Base-by-base conservation (phyloP, 1,139 yeast species). In the Suhomyces atakaporum region DNA sequence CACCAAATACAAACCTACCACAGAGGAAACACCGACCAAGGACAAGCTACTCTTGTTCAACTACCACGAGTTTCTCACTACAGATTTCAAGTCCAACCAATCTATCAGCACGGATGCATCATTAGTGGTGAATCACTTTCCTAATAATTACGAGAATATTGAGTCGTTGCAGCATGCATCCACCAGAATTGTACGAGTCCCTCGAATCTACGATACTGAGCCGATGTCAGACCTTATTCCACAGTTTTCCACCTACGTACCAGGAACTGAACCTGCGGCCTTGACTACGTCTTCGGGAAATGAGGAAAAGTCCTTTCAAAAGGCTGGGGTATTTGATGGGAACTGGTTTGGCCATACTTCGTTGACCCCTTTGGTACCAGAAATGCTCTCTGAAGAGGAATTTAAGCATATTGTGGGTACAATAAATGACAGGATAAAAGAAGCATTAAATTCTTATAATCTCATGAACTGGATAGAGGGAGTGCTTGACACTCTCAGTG, bases 191-290 rank as follows among this genome's bases (percentile, higher is more conserved):
- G 79, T 84, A 2, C 55, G 92, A 34, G 67, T 85, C 3, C 90
- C 90, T 19, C 52, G 90, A 45, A 43, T 67, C 6, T 79, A 63
- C 45, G 49, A 58, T 37, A 53, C 64, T 27, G 18, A 42, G 29
- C 32, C 33, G 2, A 46, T 52, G 38, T 69, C 59, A 25, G 71
- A 68, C 41, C 50, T 68, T 23, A 63, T 69, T 11, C 90, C 92
- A 1, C 79, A 72, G 49, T 84, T 84, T 51, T 79, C 87, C 8
- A 56, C 60, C 1, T 56, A 49, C 16, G 53, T 70, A 2, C 94
- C 90, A 0, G 94, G 95, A 0, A 46, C 42, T 2, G 94, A 84
- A 50, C 79, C 83, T 1, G 90, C 85, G 1, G 88, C 88, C 0
- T 50, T 64, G 8, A 58, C 54, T 3, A 44, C 37, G 2, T 27